These are phyloP conservation scores for Epichloe bromicola DNA, from an alignment of 2,329 filamentous ascomycete species.

Conservation along the genomic window DNA sequence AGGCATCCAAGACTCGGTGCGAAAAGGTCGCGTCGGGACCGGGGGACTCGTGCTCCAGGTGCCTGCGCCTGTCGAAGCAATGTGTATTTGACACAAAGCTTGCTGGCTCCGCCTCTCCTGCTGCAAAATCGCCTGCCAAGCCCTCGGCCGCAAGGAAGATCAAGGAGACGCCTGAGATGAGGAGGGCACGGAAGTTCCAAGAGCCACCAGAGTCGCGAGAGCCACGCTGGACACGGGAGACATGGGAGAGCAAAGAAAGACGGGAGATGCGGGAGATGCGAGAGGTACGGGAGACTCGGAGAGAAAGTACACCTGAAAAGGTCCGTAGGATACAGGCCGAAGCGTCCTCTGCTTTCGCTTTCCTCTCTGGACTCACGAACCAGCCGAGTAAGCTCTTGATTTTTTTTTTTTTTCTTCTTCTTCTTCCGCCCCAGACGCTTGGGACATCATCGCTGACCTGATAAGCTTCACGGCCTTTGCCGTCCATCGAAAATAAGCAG, in stretches of 20 bases:
- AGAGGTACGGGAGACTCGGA: not conserved
- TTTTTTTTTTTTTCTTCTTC: not conserved
- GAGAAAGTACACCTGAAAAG: not conserved
- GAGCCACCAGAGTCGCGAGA: not conserved
- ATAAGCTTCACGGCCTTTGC: not conserved
- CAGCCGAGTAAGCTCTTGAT: not conserved
- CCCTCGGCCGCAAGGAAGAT: not conserved
- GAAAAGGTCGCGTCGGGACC: not conserved
- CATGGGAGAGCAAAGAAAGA: not conserved
- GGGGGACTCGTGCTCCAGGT: not conserved
- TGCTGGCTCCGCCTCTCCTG: not conserved
- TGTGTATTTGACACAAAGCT: constrained; percentile 4
- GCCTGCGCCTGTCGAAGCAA: constrained; percentile 1
- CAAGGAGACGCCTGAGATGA: not conserved
- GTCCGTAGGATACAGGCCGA: not conserved
- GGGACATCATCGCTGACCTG: not conserved
- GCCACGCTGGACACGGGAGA: no score
- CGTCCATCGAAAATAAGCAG: constrained; percentile 4
- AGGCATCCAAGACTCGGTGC: constrained; percentile 3
- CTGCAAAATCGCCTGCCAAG: not conserved
- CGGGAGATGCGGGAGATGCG: not conserved
- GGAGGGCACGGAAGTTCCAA: not conserved
- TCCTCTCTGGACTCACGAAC: not conserved
- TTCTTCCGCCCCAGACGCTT: not conserved
- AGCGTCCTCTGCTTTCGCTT: not conserved